Evolutionary conservation across 1,284 basidiomycete species (phyloP).

Genomic region (Ustilago esculenta): DNA sequence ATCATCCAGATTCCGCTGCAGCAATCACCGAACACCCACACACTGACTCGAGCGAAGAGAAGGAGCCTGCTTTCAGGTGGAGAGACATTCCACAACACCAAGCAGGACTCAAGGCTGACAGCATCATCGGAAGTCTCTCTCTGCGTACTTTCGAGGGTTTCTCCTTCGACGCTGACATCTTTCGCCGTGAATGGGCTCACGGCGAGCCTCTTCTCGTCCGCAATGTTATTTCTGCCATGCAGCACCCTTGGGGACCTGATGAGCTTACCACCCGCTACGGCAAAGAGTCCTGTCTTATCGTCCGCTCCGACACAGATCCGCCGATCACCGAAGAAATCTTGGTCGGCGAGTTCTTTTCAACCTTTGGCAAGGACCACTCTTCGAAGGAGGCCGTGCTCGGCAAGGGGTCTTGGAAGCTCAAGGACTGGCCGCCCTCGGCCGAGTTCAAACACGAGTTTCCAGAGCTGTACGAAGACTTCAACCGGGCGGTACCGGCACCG

Average conservation of each 20-base stretch:
- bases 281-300: conserved; percentile 76
- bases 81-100: neutral
- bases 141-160: conserved; percentile 19
- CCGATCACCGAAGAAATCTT: conserved; percentile 73
- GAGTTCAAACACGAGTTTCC: conserved; percentile 87
- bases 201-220: conserved; percentile 55
- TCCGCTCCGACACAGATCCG: conserved; percentile 68
- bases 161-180: conserved; percentile 15
- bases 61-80: conserved; percentile 21
- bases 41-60: neutral
- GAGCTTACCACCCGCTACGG: conserved; percentile 74
- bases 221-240: conserved; percentile 26
- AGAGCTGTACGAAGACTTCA: conserved; percentile 87
- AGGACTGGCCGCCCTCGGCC: conserved; percentile 90
- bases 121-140: conserved; percentile 17
- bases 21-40: neutral
- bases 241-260: conserved; percentile 77
- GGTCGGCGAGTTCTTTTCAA: conserved; percentile 81
- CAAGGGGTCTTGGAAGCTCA: conserved; percentile 76
- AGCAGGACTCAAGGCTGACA: conserved; percentile 28
- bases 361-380: conserved; percentile 77
- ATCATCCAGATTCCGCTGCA: neutral
- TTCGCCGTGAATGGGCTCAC: conserved; percentile 38
- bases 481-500: conserved; percentile 81
- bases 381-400: conserved; percentile 67